Evolutionary conservation across 306 rosid species (phyloP), one percentile per base, ranked within the genome.

Genomic region (Trichosanthes truncata): DNA sequence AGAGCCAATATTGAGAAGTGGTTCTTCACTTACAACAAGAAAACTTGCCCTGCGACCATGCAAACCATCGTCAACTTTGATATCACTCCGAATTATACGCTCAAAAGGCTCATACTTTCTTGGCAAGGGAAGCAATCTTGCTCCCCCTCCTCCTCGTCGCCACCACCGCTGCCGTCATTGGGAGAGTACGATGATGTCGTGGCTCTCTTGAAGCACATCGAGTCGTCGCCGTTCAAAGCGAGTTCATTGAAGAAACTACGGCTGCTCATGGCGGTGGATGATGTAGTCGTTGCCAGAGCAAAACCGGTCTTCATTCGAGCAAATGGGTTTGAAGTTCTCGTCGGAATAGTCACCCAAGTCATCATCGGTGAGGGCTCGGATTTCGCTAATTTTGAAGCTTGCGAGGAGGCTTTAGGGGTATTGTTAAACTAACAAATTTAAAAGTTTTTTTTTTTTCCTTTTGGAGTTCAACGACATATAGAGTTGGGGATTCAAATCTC

Each of bases 21-120:
- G 90, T 84, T 88, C 83, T 86, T 84, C 85, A 67, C 79, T 21
- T 86, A 86, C 90, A 83, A 86, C 43, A 88, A 88, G 87, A 80
- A 80, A 14, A 86, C 90, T 11, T 88, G 92, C 41, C 90, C 92
- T 0, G 87, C 87, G 12, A 88, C 92, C 41, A 86, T 86, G 90
- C 89, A 88, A 55, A 77, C 17, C 14, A 74, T 74, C 3, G 18
- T 6, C 8, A 78, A 81, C 61, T 79, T 84, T 56, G 84, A 72
- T n/a, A 31, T 76, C 52, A 88, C 87, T 3, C 92, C 90, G 0
- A 88, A 88, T 72, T 89, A 79, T 76, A 88, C 81, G 13, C 92
- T 88, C 84, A 79, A 86, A 57, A 80, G 91, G 66, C 91, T 88
- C 79, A 84, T 88, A 49, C 49, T 80, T 29, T 76, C 85, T 8